Evolutionary conservation across 2,329 filamentous ascomycete species (phyloP), one percentile per base, ranked within the genome.

Genomic region (Elsinoe perseae): DNA sequence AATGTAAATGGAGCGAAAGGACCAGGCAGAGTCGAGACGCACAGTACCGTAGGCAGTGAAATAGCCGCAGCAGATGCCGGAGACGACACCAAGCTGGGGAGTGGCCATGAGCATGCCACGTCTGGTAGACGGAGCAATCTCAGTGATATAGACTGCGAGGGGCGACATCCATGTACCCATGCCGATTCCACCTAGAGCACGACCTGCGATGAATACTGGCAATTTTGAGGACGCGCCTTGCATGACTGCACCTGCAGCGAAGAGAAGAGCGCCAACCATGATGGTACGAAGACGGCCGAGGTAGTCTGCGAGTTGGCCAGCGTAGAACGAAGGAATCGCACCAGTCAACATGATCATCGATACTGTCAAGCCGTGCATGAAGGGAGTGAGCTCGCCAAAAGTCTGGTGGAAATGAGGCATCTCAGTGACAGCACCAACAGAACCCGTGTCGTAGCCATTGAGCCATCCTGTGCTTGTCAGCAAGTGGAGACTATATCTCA

Each of bases 21-120:
- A 75, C 16, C 79, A 64, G 2, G 74, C 75, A 2, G 73, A 75
- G 1, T 66, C 34, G 6, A 82, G 70, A 1, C 67, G 62, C 0
- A 76, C 70, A 20, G 74, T 78, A 6, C 78, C 80, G 60, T 84
- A 84, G 65, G 80, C 83, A 8, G 73, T 75, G 61, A 85, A 85
- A 60, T 81, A 84, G 0, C 82, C 82, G 0, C 72, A 46, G 8
- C 76, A 76, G 2, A 84, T 75, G 12, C 75, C 74, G 12, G 73
- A 76, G 1, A 73, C 75, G 2, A 52, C 50, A 50, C 61, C 58
- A 4, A 64, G 56, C 36, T 63, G 61, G 2, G 61, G 61, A 23
- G 59, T 52, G 0, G 59, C 58, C 2, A 59, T 59, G 8, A 64
- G 50, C 52, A 57, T 61, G 3, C 62, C 61, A 18, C 77, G 72